Evolutionary conservation across 805 yeast species (phyloP), one percentile per base, ranked within the genome.

Genomic region (Ogataea sp.): DNA sequence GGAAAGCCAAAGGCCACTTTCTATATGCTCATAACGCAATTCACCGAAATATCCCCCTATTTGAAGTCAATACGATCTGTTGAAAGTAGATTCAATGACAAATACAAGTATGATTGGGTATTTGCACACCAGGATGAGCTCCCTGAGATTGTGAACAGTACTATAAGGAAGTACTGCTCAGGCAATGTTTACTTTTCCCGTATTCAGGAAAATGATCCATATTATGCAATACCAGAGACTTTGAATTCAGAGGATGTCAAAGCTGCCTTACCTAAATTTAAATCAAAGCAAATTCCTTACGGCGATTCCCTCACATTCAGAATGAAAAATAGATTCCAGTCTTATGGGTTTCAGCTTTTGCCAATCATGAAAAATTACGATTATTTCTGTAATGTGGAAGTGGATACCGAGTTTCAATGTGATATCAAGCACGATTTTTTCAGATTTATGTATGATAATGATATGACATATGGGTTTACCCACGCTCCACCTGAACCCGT

Each of bases 21-120:
- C 20, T 54, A 53, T 37, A 51, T 55, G 14, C 48, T 46, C 32
- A 38, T 54, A 10, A 50, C 57, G 1, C 46, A 52, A 36, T 21
- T 45, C 4, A 24, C 39, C 2, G 32, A 41, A 3, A 9, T 39
- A 2, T 42, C 39, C 17, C 28, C 44, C 20, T 38, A 50, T 6
- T 33, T 56, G 10, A 45, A 31, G 21, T 50, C 60, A 1, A 48
- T 58, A 8, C 42, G 80, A 50, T 71, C 80, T 17, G 74, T 88
- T 26, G 96, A 89, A 60, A 89, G 82, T 55, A 68, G 95, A 40
- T 89, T 89, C 70, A 89, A 89, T 64, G 54, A 62, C 10, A 67
- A 78, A 36, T 83, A 65, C 62, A 69, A 81, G 43, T 89, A 89
- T 55, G 96, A 90, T 48, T 89, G 96, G 96, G 85, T 86, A 14